Evolutionary conservation across 192 early-diverging fungal genomes (phyloP).

Genomic region (Fimicolochytrium jonesii): DNA sequence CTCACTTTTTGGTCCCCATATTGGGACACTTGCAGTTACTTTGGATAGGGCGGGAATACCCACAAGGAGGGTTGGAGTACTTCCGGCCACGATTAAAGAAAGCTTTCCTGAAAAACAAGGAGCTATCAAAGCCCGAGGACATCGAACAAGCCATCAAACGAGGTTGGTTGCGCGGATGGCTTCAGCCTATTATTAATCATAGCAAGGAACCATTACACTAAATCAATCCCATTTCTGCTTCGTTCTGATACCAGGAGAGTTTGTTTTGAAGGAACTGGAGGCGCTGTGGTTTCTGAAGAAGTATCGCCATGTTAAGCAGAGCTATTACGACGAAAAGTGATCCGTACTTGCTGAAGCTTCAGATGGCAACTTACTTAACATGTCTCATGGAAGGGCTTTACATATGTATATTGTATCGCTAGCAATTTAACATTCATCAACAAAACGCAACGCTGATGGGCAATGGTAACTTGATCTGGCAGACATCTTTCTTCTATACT

Average conservation of each 20-base stretch:
- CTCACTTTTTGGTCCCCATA: too few relatives aligned
- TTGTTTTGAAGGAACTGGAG: constrained; percentile 35
- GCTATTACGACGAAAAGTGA: constrained; percentile 8
- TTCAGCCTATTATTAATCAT: too few relatives aligned
- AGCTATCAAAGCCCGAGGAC: constrained; percentile 19
- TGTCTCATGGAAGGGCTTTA: too few relatives aligned
- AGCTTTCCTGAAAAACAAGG: constrained; percentile 30
- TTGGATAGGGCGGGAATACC: constrained; percentile 31
- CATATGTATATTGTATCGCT: too few relatives aligned
- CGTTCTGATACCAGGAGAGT: constrained; percentile 20
- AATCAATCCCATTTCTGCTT: too few relatives aligned
- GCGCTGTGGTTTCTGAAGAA: constrained; percentile 38
- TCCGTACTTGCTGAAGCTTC: too few relatives aligned
- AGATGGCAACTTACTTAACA: too few relatives aligned
- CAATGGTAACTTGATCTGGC: too few relatives aligned
- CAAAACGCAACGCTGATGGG: too few relatives aligned
- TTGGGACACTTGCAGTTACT: constrained; percentile 25
- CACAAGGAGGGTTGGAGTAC: constrained; percentile 17
- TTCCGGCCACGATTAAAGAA: constrained; percentile 14
- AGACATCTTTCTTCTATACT: too few relatives aligned
- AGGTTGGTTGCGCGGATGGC: constrained; percentile 6
- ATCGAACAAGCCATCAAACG: constrained; percentile 27
- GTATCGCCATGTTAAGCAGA: constrained; percentile 23
- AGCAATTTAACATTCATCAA: too few relatives aligned
- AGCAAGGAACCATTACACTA: too few relatives aligned